Percentiles rank a stretch among this genome's conserved stretches.
Evolutionary conservation across 2,329 filamentous ascomycete species (phyloP).

Genomic region (Fusarium liriodendri): DNA sequence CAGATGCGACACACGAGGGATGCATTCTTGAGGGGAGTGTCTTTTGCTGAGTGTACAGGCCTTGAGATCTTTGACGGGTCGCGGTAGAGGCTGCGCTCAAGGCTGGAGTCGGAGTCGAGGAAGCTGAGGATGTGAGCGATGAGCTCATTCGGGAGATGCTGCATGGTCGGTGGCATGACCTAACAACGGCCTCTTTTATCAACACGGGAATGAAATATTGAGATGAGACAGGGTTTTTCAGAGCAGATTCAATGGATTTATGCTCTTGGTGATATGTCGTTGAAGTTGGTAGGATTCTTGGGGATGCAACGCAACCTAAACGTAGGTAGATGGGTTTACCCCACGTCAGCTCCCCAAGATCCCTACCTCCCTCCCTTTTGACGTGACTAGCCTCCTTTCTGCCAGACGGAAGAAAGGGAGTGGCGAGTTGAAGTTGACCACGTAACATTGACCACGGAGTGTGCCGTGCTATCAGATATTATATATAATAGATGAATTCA

Average conservation of each 20-base stretch:
- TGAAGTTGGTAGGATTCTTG: background rate
- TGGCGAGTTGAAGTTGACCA: background rate
- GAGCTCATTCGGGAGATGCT: conserved; percentile 70
- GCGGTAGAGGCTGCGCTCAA: conserved; percentile 59
- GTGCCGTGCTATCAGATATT: background rate
- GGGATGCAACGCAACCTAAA: background rate
- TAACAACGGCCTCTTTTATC: background rate
- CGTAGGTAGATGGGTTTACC: background rate
- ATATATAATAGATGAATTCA: background rate
- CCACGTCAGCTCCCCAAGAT: background rate
- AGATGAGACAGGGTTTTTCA: background rate
- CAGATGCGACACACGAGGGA: conserved; percentile 66
- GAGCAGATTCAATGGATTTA: background rate
- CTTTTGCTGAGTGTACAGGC: conserved; percentile 23
- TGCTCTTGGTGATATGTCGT: background rate
- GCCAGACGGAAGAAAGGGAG: background rate
- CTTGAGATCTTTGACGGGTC: conserved; percentile 55
- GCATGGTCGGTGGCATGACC: conserved; percentile 30
- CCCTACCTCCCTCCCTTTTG: background rate
- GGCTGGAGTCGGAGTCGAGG: conserved; percentile 62
- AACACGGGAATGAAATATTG: background rate
- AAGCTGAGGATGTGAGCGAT: conserved; percentile 67
- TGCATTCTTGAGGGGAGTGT: conserved; percentile 63
- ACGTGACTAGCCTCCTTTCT: background rate
- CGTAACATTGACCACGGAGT: background rate